These are phyloP conservation scores for Microcyclospora tardicrescens DNA, from an alignment of 2,329 filamentous ascomycete genomes.

Conservation along the genomic window DNA sequence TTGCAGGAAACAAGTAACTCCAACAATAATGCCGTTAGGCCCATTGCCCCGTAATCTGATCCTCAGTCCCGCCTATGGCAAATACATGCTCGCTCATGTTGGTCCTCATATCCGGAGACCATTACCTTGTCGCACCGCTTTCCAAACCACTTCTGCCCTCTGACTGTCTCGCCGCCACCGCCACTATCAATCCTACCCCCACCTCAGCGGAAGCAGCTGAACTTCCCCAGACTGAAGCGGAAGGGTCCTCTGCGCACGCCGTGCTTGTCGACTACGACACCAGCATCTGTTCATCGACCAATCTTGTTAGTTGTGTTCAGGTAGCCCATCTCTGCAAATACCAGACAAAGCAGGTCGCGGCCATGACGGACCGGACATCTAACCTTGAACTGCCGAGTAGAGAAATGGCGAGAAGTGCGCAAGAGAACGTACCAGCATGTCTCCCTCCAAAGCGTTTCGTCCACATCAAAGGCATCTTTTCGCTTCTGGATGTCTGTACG, in stretches of 20 bases:
- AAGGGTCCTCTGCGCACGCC: constrained; percentile 38
- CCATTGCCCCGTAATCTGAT: too few relatives aligned
- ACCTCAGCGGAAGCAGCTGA: constrained; percentile 39
- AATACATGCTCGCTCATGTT: background rate
- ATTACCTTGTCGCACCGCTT: too few relatives aligned
- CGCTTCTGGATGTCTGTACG: background rate
- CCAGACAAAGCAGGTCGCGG: too few relatives aligned
- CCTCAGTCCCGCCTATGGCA: background rate
- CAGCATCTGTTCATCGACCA: constrained; percentile 27
- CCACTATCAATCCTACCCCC: too few relatives aligned
- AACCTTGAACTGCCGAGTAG: too few relatives aligned
- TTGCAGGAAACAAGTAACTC: too few relatives aligned
- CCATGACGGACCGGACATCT: background rate
- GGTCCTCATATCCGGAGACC: too few relatives aligned
- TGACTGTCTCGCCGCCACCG: too few relatives aligned
- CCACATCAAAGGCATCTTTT: constrained; percentile 32
- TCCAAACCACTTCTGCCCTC: too few relatives aligned
- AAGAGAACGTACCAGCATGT: constrained; percentile 25
- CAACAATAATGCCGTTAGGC: too few relatives aligned
- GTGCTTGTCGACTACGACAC: constrained; percentile 38
- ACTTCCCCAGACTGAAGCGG: constrained; percentile 35
- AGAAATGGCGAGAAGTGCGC: background rate
- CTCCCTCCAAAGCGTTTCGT: constrained; percentile 30
- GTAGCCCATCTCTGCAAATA: too few relatives aligned
- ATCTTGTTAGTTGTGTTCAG: background rate